Conservation (phyloP, 805 yeast species). For the Lipomyces yamadae region DNA sequence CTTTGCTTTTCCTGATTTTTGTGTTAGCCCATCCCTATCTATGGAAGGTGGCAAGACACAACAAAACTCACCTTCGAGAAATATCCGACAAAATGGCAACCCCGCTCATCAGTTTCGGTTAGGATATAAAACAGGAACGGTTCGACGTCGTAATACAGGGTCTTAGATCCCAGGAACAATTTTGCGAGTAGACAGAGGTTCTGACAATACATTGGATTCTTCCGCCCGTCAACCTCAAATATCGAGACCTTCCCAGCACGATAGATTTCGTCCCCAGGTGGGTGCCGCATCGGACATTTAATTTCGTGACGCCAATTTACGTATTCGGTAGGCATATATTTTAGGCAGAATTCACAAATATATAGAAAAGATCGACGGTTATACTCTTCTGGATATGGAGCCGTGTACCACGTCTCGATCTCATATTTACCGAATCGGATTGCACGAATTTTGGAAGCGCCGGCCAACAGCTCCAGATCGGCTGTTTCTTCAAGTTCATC, state of each 20-base stretch:
- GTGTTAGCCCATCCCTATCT: not conserved
- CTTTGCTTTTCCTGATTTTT: conserved; percentile 52
- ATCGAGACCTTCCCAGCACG: conserved; percentile 70
- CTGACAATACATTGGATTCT: conserved; percentile 81
- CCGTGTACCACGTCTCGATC: conserved; percentile 88
- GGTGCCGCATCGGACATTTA: conserved; percentile 73
- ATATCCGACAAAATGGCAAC: conserved; percentile 87
- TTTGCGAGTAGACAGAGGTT: conserved; percentile 89
- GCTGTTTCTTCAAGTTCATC: conserved; percentile 8
- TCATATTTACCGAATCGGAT: conserved; percentile 74
- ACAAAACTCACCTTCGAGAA: conserved; percentile 74
- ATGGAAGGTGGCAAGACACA: not conserved
- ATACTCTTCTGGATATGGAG: conserved; percentile 91
- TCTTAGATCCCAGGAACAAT: conserved; percentile 85
- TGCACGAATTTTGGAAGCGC: conserved; percentile 55
- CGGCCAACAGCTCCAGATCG: conserved; percentile 34
- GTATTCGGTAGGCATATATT: conserved; percentile 73
- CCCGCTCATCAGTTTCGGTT: conserved; percentile 63
- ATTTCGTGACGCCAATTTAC: conserved; percentile 68
- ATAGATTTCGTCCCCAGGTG: conserved; percentile 93
- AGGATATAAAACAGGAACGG: conserved; percentile 89
- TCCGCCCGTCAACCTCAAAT: conserved; percentile 93
- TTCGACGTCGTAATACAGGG: conserved; percentile 92
- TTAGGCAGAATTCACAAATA: conserved; percentile 83
- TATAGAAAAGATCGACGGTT: conserved; percentile 64